These are phyloP conservation scores for Gorgonomyces haynaldii DNA, from an alignment of 192 early-diverging fungal species.

Conservation along the genomic window DNA sequence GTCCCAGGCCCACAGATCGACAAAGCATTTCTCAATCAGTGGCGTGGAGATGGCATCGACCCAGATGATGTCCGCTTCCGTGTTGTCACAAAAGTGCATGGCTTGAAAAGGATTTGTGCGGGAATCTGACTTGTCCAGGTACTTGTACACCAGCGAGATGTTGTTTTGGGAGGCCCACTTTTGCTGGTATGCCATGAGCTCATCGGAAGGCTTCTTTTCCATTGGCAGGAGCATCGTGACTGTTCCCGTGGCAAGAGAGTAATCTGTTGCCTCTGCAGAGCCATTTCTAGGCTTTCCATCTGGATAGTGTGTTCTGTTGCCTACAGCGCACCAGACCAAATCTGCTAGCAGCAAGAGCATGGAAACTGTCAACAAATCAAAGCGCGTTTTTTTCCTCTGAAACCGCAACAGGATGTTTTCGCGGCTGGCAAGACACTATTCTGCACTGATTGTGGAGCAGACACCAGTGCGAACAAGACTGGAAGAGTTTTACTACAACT, in stretches of 20 bases:
- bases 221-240: too few relatives aligned
- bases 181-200: background rate
- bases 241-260: too few relatives aligned
- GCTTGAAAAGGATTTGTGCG: background rate
- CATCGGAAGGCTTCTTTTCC: background rate
- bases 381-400: too few relatives aligned
- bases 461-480: conserved; percentile 29
- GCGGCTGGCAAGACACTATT: too few relatives aligned
- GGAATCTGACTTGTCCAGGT: background rate
- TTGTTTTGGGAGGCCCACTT: background rate
- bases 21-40: background rate
- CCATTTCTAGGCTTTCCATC: conserved; percentile 3
- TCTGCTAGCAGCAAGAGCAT: too few relatives aligned
- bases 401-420: too few relatives aligned
- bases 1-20: conserved; percentile 6
- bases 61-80: background rate
- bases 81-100: background rate
- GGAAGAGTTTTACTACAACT: conserved; percentile 60
- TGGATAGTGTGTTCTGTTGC: conserved; percentile 5
- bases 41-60: background rate
- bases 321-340: too few relatives aligned
- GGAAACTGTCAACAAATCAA: too few relatives aligned
- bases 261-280: background rate
- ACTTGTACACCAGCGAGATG: background rate
- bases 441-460: conserved; percentile 1